These are phyloP conservation scores for Boletus rex-veris DNA, from an alignment of 768 basidiomycete species.

Conservation along the genomic window DNA sequence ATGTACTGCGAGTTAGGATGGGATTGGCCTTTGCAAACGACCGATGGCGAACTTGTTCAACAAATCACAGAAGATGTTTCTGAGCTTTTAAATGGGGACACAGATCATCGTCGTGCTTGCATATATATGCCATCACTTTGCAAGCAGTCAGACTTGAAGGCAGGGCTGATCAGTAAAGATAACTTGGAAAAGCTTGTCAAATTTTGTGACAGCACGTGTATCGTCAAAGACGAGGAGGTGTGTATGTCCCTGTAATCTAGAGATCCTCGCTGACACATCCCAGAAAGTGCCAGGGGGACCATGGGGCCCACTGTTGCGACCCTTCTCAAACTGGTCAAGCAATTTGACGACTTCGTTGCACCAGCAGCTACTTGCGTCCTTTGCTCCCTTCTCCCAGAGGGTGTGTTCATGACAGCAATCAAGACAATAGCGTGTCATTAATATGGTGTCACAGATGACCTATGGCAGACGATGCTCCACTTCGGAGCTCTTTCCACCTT, in stretches of 20 bases:
- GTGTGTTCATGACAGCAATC: conserved; percentile 3
- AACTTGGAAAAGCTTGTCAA: conserved; percentile 20
- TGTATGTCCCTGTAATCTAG: background rate
- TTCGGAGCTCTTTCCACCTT: conserved; percentile 14
- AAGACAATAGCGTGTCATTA: background rate
- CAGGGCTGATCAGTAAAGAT: conserved; percentile 11
- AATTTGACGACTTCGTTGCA: conserved; percentile 29
- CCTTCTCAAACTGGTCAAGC: conserved; percentile 19
- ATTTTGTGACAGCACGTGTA: conserved; percentile 13
- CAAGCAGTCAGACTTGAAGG: conserved; percentile 14
- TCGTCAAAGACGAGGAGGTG: conserved; percentile 16
- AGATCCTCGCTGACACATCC: background rate
- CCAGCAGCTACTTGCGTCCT: conserved; percentile 26
- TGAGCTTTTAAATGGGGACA: conserved; percentile 9
- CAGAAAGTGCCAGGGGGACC: conserved; percentile 3
- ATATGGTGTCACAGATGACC: conserved; percentile 12
- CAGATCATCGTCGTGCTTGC: conserved; percentile 22
- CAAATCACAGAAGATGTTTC: conserved; percentile 10
- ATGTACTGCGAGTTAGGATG: conserved; percentile 26
- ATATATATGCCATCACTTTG: conserved; percentile 29
- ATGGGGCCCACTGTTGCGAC: conserved; percentile 10
- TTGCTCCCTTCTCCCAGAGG: conserved; percentile 23
- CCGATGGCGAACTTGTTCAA: background rate
- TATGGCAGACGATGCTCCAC: conserved; percentile 18
- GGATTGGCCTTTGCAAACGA: conserved; percentile 14